Evolutionary conservation across 2,329 filamentous ascomycete genomes (phyloP).

Genomic region (Myotisia sp.): DNA sequence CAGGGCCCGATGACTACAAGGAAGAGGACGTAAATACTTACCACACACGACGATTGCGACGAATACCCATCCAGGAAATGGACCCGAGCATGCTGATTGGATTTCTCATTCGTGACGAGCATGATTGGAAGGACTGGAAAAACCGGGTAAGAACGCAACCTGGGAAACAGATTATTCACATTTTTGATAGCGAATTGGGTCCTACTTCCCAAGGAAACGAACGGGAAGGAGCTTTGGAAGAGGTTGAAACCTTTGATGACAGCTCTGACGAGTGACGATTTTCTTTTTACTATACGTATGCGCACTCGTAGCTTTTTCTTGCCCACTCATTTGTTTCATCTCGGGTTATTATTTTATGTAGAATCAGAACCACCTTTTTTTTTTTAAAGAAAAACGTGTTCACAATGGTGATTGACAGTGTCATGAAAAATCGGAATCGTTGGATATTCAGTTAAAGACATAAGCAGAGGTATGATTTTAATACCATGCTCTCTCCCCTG

Average conservation of each 20-base stretch:
- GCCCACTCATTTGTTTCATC: too few relatives aligned
- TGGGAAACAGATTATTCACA: conserved; percentile 72
- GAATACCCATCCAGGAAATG: conserved; percentile 79
- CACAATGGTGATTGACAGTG: too few relatives aligned
- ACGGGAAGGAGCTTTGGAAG: conserved; percentile 63
- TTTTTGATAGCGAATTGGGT: conserved; percentile 53
- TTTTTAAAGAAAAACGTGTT: too few relatives aligned
- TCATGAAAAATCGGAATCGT: too few relatives aligned
- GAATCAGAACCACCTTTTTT: too few relatives aligned
- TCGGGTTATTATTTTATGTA: too few relatives aligned
- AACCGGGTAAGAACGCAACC: conserved; percentile 38
- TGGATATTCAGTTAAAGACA: too few relatives aligned
- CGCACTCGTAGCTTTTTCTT: too few relatives aligned
- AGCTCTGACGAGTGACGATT: conserved; percentile 30
- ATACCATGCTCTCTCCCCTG: too few relatives aligned
- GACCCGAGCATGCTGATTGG: conserved; percentile 96
- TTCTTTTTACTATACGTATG: too few relatives aligned
- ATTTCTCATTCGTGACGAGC: conserved; percentile 68
- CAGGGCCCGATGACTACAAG: conserved; percentile 43
- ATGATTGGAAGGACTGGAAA: conserved; percentile 77
- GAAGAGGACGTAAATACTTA: conserved; percentile 65
- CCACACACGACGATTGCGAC: conserved; percentile 71
- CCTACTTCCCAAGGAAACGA: conserved; percentile 41
- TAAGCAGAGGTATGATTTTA: too few relatives aligned
- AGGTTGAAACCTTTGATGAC: conserved; percentile 80